phyloP scores from a whole-genome alignment of 176 grass and related monocot species.

The Tuctoria greenei region DNA sequence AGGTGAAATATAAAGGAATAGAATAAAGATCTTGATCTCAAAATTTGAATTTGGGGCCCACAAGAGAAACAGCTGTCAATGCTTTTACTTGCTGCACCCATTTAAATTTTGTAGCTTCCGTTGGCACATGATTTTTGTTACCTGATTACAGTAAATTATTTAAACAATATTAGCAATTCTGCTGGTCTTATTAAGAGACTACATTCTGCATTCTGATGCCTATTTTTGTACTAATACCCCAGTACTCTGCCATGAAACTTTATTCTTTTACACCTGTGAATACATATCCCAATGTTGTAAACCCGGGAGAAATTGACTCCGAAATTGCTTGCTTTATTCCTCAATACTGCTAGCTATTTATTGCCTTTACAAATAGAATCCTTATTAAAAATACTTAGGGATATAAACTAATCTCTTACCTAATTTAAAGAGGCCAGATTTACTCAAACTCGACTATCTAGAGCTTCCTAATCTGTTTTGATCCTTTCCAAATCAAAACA shows the following conservation, averaged over 20 bases:
- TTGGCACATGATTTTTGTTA: neutral
- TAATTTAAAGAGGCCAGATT: no score
- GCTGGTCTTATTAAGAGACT: conserved; percentile 1
- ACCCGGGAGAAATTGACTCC: no score
- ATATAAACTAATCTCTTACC: no score
- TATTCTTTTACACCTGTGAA: neutral
- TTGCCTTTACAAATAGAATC: no score
- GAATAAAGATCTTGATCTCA: neutral
- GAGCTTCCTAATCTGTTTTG: no score
- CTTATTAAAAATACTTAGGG: no score
- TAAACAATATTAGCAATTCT: neutral
- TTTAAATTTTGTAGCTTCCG: neutral
- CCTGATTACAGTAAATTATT: neutral
- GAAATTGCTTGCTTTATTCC: no score
- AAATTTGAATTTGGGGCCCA: neutral
- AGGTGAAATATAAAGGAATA: neutral
- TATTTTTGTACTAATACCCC: neutral
- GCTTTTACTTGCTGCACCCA: neutral
- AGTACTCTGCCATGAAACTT: neutral
- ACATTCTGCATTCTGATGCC: neutral
- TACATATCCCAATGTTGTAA: neutral
- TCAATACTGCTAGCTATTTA: no score
- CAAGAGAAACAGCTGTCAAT: neutral
- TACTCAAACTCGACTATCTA: no score
- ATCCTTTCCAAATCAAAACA: no score